phyloP scores from a whole-genome alignment of 257 asterid species.

The Orobanche coerulescens region DNA sequence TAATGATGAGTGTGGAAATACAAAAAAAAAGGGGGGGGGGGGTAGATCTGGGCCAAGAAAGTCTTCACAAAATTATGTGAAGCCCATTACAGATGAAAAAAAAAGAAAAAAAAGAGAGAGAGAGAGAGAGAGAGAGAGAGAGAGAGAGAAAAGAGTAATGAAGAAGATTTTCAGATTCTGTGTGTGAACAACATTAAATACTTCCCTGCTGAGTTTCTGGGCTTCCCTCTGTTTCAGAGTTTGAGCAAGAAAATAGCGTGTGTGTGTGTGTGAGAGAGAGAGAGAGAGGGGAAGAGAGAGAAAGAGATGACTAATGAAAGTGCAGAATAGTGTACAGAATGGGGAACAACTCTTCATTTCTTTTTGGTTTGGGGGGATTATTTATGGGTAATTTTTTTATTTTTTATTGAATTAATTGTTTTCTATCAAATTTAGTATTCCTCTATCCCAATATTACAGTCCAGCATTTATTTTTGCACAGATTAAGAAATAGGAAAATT shows the following conservation, averaged over 20 bases:
- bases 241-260: constrained; percentile 13
- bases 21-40: constrained; percentile 12
- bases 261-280: constrained; percentile 17
- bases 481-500: too few species aligned
- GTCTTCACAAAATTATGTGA: constrained; percentile 16
- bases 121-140: constrained; percentile 4
- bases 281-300: constrained; percentile 22
- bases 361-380: constrained; percentile 30
- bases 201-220: constrained; percentile 23
- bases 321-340: constrained; percentile 17
- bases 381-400: constrained; percentile 27
- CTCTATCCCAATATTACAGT: too few species aligned
- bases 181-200: constrained; percentile 20
- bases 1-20: constrained; percentile 16
- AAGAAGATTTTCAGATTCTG: constrained; percentile 14
- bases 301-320: constrained; percentile 16
- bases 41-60: constrained; percentile 28
- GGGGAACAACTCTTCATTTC: constrained; percentile 22
- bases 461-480: too few species aligned
- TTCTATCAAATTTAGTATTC: too few species aligned
- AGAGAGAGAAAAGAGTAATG: not conserved
- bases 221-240: constrained; percentile 59
- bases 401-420: too few species aligned
- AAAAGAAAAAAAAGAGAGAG: constrained; percentile 13
- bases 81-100: constrained; percentile 5